These are phyloP conservation scores for Geotrichum cucujoidarum DNA, from an alignment of 1,139 yeast species.

Conservation along the genomic window DNA sequence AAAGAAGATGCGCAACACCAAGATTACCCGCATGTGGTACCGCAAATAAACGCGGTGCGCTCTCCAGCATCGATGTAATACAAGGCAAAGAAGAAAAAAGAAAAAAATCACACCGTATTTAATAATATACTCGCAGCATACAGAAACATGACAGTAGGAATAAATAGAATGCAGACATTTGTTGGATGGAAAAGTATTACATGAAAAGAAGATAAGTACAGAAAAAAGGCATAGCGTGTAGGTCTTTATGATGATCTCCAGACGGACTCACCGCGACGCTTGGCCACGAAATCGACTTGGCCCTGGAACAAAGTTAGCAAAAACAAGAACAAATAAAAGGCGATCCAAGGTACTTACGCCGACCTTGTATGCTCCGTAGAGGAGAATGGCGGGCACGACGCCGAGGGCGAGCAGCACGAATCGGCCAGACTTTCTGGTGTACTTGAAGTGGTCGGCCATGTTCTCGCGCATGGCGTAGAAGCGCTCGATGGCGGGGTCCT, in stretches of 20 bases:
- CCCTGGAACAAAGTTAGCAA: conserved; percentile 22
- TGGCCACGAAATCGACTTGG: conserved; percentile 31
- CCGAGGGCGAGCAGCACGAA: conserved; percentile 34
- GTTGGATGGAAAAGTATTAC: not conserved
- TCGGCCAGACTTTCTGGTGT: conserved; percentile 33
- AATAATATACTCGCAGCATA: no score
- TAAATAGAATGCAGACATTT: not conserved
- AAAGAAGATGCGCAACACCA: conserved; percentile 80
- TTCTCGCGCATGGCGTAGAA: conserved; percentile 36
- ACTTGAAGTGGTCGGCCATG: conserved; percentile 33
- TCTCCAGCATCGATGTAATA: no score
- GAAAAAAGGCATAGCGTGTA: not conserved
- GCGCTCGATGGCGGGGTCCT: conserved; percentile 37
- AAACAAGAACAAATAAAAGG: not conserved
- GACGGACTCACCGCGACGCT: conserved; percentile 31
- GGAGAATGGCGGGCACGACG: conserved; percentile 34
- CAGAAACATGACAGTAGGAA: not conserved
- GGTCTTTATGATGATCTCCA: conserved; percentile 24
- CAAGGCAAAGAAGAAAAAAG: no score
- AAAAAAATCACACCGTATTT: no score
- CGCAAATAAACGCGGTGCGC: conserved; percentile 54
- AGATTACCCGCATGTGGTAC: conserved; percentile 83
- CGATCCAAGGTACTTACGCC: conserved; percentile 13
- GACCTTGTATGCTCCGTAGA: conserved; percentile 30
- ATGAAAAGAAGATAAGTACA: not conserved